Percentiles rank a stretch among this genome's conserved stretches.
Conservation (phyloP, 2,329 filamentous ascomycete genomes). For the Colletotrichum sp. region DNA sequence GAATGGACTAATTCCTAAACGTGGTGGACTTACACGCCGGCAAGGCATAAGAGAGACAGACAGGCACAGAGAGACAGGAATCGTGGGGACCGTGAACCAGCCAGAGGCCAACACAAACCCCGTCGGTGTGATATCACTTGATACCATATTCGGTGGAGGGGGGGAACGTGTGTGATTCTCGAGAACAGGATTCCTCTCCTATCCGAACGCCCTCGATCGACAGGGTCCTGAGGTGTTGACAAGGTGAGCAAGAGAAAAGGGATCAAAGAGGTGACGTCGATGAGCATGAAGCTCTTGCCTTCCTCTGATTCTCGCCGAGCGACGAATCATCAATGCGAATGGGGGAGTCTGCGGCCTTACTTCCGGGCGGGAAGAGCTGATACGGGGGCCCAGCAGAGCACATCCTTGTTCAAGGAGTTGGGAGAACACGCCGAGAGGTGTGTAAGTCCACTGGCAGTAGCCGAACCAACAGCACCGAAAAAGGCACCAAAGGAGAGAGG, state of each 20-base stretch:
- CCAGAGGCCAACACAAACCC: neutral
- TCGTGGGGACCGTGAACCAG: neutral
- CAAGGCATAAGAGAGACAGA: neutral
- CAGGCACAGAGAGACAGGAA: neutral
- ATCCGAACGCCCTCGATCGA: neutral
- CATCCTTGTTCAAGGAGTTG: neutral
- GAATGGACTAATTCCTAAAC: neutral
- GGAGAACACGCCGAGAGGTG: neutral
- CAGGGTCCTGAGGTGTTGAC: neutral
- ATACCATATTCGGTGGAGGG: neutral
- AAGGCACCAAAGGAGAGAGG: neutral
- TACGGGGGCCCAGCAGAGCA: neutral
- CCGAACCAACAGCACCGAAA: neutral
- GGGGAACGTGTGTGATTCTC: neutral
- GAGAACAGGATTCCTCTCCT: neutral
- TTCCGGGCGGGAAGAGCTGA: neutral
- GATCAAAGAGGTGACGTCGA: neutral
- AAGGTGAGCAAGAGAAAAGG: neutral
- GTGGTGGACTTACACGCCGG: neutral
- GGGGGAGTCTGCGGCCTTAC: neutral
- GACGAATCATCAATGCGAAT: neutral
- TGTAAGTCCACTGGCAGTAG: neutral
- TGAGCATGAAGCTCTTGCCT: neutral
- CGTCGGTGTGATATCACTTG: constrained; percentile 20
- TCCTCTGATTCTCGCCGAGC: neutral